A percentile compares a stretch with the other conserved stretches of the same genome.
Conservation (phyloP, 2,329 filamentous ascomycete genomes). For the Pseudogymnoascus sp. region DNA sequence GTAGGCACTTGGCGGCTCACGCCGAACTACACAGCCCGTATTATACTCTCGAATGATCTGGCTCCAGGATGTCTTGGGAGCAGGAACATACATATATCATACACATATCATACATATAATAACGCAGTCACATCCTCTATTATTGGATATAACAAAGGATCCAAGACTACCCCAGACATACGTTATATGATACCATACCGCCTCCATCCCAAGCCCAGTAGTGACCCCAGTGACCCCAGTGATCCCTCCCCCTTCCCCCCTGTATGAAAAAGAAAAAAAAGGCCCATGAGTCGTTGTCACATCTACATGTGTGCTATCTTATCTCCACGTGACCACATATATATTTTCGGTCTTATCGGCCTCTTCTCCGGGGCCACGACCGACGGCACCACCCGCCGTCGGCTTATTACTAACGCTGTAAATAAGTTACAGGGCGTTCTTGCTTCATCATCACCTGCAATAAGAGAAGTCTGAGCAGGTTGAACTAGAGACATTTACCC, state of each 20-base stretch:
- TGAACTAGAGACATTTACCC: background rate
- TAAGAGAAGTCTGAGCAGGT: background rate
- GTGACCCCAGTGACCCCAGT: background rate
- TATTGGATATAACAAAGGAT: background rate
- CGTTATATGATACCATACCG: conserved; percentile 3
- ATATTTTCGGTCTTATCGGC: background rate
- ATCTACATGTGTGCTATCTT: background rate
- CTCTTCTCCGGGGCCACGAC: background rate
- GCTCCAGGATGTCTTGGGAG: background rate
- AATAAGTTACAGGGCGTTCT: background rate
- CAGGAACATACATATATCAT: background rate
- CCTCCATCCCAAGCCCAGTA: background rate
- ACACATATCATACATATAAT: background rate
- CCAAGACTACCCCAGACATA: conserved; percentile 1
- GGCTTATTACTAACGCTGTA: background rate
- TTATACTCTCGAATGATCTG: background rate
- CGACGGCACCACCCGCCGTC: conserved; percentile 1
- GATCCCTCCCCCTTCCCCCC: background rate
- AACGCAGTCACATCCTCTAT: background rate
- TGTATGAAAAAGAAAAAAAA: background rate
- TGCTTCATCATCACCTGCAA: background rate
- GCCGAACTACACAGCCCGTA: background rate
- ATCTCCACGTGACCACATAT: background rate
- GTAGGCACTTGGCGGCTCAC: background rate
- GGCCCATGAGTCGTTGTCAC: background rate